Percentiles rank a stretch among this genome's conserved stretches.
Conservation (phyloP, 2,329 filamentous ascomycete genomes). For the Trichoderma sp. region DNA sequence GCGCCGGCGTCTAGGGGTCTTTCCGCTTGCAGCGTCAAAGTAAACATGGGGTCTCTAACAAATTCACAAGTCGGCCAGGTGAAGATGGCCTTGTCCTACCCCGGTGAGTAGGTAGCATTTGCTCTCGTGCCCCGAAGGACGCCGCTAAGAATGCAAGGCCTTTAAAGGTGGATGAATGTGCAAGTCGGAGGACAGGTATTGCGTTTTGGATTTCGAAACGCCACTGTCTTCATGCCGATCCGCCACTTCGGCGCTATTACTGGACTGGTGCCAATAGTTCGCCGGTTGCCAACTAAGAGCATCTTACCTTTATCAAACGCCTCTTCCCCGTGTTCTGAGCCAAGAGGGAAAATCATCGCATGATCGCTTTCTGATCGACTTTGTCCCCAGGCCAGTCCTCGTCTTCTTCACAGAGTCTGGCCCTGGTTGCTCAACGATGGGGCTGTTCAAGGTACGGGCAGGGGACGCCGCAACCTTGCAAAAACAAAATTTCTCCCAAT, state of each 20-base stretch:
- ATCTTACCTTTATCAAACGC: not conserved
- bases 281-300: not conserved
- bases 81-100: not conserved
- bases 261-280: not conserved
- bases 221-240: slow-evolving; percentile 10
- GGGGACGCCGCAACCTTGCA: slow-evolving; percentile 9
- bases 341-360: slow-evolving; percentile 14
- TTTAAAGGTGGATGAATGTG: not conserved
- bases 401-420: not conserved
- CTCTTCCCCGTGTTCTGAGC: slow-evolving; percentile 9
- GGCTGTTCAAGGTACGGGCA: slow-evolving; percentile 9
- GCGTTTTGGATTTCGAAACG: slow-evolving; percentile 3
- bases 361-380: slow-evolving; percentile 6
- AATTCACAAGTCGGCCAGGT: not conserved
- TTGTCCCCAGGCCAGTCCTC: slow-evolving; percentile 1
- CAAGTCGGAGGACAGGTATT: not conserved
- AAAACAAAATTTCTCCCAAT: slow-evolving; percentile 12
- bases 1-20: slow-evolving; percentile 2
- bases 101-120: not conserved
- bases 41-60: slow-evolving; percentile 8
- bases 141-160: not conserved
- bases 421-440: slow-evolving; percentile 2
- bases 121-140: slow-evolving; percentile 1
- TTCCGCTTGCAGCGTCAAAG: not conserved
- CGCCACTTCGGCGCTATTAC: slow-evolving; percentile 9